A percentile compares a stretch with the other conserved stretches of the same genome.
These are phyloP conservation scores for Hypoxylon sp. DNA, from an alignment of 2,329 filamentous ascomycete species.

Conservation along the genomic window DNA sequence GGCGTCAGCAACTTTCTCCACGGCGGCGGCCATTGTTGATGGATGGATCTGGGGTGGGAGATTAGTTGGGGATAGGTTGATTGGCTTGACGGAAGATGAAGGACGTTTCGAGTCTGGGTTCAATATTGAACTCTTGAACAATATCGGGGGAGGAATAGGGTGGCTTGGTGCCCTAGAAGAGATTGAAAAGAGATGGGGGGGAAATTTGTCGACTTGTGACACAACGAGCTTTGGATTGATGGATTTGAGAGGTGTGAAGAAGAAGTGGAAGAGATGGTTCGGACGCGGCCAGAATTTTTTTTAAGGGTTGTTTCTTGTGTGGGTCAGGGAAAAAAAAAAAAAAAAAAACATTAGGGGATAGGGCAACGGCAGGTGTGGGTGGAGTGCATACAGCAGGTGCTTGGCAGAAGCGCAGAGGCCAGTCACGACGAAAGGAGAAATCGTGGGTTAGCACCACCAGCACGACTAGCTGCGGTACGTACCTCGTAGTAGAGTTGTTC, in stretches of 20 bases:
- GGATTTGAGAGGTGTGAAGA: constrained; percentile 52
- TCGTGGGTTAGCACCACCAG: not conserved
- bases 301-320: constrained; percentile 47
- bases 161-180: constrained; percentile 87
- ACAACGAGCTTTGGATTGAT: constrained; percentile 51
- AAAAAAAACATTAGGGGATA: too few species aligned
- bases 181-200: constrained; percentile 55
- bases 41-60: constrained; percentile 52
- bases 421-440: constrained; percentile 29
- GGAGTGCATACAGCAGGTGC: constrained; percentile 25
- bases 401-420: constrained; percentile 30
- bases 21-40: constrained; percentile 83
- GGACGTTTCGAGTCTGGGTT: constrained; percentile 47
- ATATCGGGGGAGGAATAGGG: constrained; percentile 74
- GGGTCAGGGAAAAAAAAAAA: constrained; percentile 39
- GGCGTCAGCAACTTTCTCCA: constrained; percentile 72
- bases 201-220: constrained; percentile 47
- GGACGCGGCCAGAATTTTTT: constrained; percentile 49
- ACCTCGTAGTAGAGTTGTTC: constrained; percentile 20
- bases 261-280: constrained; percentile 43
- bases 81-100: constrained; percentile 42
- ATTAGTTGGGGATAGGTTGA: constrained; percentile 48
- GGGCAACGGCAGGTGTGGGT: constrained; percentile 41
- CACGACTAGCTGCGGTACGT: constrained; percentile 10
- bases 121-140: constrained; percentile 75